Base-by-base conservation (phyloP, 1,284 basidiomycete genomes). In the Albatrellus sp. region DNA sequence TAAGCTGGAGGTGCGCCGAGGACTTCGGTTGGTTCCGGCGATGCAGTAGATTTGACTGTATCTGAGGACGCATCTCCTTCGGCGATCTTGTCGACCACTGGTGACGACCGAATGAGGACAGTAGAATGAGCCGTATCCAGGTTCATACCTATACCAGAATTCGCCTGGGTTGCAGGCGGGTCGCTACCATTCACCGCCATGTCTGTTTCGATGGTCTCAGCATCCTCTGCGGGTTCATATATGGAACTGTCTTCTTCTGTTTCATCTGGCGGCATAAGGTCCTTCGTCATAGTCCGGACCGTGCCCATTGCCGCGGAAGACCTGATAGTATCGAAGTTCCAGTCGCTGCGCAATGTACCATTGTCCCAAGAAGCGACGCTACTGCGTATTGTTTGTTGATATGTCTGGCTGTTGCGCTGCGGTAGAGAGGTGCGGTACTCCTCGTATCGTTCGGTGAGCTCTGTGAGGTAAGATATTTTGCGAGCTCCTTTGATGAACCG, bases 251-350 rank as follows among this genome's bases (percentile, higher is more conserved):
- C 74, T n/a, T 71, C 68, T 13, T 65, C 62, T 13, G 65, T 65
- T 41, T 75, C 62, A 42, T 70, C 68, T 11, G 64, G 63, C 17
- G 70, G 72, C 60, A 74, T 68, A 9, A 83, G 61, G 53, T 83
- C 82, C 52, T 70, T 75, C 5, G 76, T 69, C 68, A 79, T 77
- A 49, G 70, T 80, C 46, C 72, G 73, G 58, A 79, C 75, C 2
- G 81, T 80, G 40, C 82, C 83, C 77, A 86, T 79, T 3, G 75
- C 77, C 20, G 79, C 74, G 10, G 77, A 71, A 30, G 80, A 75
- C 51, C 75, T 80, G 53, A 94, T 69, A 1, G 90, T 97, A 53
- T 96, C 91, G 61, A 97, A 98, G 60, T 90, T 90, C 93, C 92
- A 97, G 51, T 92, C 90, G 56, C 85, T 90, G 56, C 77, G 76